Percentiles rank a stretch among this genome's conserved stretches.
Evolutionary conservation across 164 flowering plant genomes (phyloP).

Genomic region (Akebia trifoliata): DNA sequence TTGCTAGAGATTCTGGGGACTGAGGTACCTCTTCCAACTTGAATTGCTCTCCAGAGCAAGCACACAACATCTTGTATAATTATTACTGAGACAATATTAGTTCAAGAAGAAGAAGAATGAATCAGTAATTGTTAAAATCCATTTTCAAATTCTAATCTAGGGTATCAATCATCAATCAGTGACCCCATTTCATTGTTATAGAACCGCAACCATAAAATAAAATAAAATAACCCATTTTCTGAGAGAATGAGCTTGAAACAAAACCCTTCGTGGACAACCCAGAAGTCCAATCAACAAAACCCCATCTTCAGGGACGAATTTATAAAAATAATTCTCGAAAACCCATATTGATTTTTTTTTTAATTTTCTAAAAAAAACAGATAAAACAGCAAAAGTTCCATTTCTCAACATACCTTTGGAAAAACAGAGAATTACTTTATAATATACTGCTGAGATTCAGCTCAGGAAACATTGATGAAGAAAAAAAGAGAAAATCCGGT

Average conservation of each 20-base stretch:
- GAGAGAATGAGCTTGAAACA: background rate
- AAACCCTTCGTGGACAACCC: background rate
- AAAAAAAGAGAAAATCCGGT: background rate
- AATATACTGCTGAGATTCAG: background rate
- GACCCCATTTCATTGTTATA: too few species aligned
- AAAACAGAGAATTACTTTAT: background rate
- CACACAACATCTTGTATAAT: slow-evolving; percentile 70
- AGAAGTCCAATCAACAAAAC: background rate
- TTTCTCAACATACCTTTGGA: slow-evolving; percentile 4
- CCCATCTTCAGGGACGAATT: background rate
- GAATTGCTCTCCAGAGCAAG: slow-evolving; percentile 98
- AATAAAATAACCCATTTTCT: background rate
- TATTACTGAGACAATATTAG: slow-evolving; percentile 3
- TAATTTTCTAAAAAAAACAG: background rate
- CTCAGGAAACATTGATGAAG: slow-evolving; percentile 16
- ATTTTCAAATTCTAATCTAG: too few species aligned
- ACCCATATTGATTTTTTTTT: too few species aligned
- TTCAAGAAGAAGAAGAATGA: too few species aligned
- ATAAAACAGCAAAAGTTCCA: background rate
- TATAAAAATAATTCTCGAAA: background rate
- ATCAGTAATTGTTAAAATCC: too few species aligned
- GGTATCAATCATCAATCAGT: too few species aligned
- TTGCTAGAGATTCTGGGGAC: slow-evolving; percentile 91
- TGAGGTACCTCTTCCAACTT: slow-evolving; percentile 82
- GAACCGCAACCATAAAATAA: background rate